Conservation (phyloP, 225 moss, liverwort and hornwort species). For the Takakia lepidozioides region DNA sequence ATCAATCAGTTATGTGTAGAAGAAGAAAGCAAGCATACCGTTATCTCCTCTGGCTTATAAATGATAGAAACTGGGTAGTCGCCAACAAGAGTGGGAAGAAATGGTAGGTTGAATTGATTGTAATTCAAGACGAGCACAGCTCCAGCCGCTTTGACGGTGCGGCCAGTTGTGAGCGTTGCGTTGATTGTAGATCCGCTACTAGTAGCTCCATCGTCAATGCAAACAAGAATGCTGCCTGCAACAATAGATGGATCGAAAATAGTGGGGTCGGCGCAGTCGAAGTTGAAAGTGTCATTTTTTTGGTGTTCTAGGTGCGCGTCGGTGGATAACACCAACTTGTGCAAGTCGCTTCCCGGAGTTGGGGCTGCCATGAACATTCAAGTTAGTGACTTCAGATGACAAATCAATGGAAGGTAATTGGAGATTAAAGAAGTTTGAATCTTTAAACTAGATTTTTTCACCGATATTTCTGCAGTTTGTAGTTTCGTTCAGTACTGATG, state of each 20-base stretch:
- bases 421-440: neutral
- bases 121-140: conserved; percentile 16
- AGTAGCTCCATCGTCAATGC: conserved; percentile 22
- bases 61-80: conserved; percentile 25
- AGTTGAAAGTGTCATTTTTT: conserved; percentile 7
- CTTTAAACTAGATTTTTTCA: too few species aligned
- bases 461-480: neutral
- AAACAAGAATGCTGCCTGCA: conserved; percentile 31
- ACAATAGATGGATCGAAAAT: conserved; percentile 8
- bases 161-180: conserved; percentile 15
- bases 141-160: conserved; percentile 25
- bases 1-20: too few species aligned
- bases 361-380: conserved; percentile 23
- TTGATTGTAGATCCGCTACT: conserved; percentile 7
- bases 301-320: conserved; percentile 14
- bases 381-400: too few species aligned
- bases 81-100: neutral
- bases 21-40: conserved; percentile 7
- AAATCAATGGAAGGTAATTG: too few species aligned
- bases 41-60: conserved; percentile 7
- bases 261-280: conserved; percentile 22
- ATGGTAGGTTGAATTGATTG: neutral
- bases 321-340: conserved; percentile 20
- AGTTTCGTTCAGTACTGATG: neutral
- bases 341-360: conserved; percentile 11